Evolutionary conservation across 331 rosid genomes (phyloP).

Genomic region (Malus hybrid): DNA sequence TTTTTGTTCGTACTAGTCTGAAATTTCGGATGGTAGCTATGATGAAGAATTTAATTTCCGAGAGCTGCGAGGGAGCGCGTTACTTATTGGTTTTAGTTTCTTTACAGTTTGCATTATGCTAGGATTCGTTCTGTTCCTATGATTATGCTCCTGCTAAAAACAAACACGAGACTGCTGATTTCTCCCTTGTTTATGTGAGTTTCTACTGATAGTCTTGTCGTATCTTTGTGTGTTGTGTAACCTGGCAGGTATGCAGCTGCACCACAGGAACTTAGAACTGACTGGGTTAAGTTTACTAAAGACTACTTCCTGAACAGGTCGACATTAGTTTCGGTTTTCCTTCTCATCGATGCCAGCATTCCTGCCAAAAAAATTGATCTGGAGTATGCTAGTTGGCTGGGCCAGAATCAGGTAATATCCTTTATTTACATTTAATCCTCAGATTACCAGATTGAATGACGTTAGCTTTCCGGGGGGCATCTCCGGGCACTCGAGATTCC

Average conservation of each 20-base stretch:
- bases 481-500: neutral
- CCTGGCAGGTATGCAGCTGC: constrained; percentile 84
- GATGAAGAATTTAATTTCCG: neutral
- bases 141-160: neutral
- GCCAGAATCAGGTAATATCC: constrained; percentile 72
- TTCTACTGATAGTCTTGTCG: neutral
- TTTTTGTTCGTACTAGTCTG: neutral
- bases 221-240: constrained; percentile 5
- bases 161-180: neutral
- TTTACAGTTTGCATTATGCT: neutral
- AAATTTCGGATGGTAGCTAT: neutral
- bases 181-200: neutral
- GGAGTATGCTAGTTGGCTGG: constrained; percentile 96
- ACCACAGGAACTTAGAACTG: constrained; percentile 75
- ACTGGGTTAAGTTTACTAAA: constrained; percentile 85
- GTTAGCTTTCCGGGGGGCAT: neutral
- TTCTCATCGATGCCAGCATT: constrained; percentile 95
- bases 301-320: constrained; percentile 84
- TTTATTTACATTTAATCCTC: neutral
- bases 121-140: no score
- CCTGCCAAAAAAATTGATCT: constrained; percentile 87
- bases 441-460: neutral
- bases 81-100: neutral
- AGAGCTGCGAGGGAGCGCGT: neutral
- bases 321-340: constrained; percentile 83